Base-by-base conservation (phyloP, 129 eudicot genomes). In the Calendula officinalis region DNA sequence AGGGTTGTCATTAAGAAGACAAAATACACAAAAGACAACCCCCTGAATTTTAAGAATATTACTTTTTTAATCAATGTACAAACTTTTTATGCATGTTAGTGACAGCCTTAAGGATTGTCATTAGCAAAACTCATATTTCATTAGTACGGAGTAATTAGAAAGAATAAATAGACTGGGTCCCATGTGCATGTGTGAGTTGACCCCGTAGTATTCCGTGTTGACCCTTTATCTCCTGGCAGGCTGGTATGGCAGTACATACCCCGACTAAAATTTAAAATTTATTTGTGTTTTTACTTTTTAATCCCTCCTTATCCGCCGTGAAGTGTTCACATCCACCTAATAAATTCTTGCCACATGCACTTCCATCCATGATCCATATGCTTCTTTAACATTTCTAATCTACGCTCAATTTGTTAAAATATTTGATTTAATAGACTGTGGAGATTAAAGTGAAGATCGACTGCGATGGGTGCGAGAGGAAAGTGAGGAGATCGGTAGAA, bases 391-490 rank as follows among this genome's bases (percentile, higher is more conserved):
- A 3, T 33, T 36, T 57, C 44, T 57, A 57, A 36, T 4, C n/a
- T 22, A 22, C 14, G 27, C 37, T 57, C 12, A 12, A 5, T n/a
- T 9, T 36, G 43, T 3, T 22, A 16, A 57, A 36, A 34, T 57
- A 44, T 22, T 52, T 36, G 17, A 37, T 57, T 57, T 37, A 35
- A 36, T 36, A 90, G 97, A 90, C 97, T 0, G 97, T 91, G 38
- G 97, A 91, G 86, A 80, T 91, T 27, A 87, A 73, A 60, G 83
- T 91, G 60, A 91, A 87, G 70, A 91, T 91, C 7, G 97, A 91
- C 11, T 91, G 97, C 22, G 97, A 91, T 48, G 97, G 97, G 6
- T 91, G 97, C 13, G 95, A 86, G 75, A 67, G 97, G 75, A 91
- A 78, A 27, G 95, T 91, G 64, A 74, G 86, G 55, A 75, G 87